These are phyloP conservation scores for Dendrobium officinale DNA, from an alignment of 106 monocot genomes.

Conservation along the genomic window DNA sequence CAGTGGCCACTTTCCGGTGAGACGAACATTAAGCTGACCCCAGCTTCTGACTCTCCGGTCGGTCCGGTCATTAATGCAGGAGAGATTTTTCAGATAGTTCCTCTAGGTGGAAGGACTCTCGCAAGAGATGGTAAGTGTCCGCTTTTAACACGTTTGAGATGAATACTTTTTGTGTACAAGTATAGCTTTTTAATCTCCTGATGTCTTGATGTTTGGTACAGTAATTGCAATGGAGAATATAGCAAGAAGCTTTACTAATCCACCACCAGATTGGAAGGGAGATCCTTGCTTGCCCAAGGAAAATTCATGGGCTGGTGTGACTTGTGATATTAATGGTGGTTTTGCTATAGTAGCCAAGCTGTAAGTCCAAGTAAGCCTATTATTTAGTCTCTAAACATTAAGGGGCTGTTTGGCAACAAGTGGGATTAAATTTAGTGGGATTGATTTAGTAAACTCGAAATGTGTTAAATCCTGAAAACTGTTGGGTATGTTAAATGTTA, in stretches of 20 bases:
- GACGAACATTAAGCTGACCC: conserved; percentile 50
- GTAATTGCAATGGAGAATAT: conserved; percentile 58
- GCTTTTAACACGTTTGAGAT: neutral
- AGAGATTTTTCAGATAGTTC: conserved; percentile 47
- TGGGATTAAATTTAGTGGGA: too few species aligned
- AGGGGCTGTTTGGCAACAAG: neutral
- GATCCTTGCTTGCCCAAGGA: conserved; percentile 49
- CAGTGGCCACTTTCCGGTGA: conserved; percentile 67
- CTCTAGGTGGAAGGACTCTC: conserved; percentile 29
- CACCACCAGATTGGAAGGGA: conserved; percentile 54
- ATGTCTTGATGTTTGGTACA: conserved; percentile 11
- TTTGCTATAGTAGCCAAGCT: conserved; percentile 21
- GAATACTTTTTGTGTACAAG: neutral
- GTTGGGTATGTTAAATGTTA: too few species aligned
- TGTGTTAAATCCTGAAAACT: too few species aligned
- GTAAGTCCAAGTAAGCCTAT: conserved; percentile 24
- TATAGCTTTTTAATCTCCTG: neutral
- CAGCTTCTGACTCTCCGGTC: conserved; percentile 47
- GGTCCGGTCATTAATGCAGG: conserved; percentile 84
- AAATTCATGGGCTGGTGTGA: conserved; percentile 56
- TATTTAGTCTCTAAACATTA: neutral
- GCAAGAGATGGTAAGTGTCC: conserved; percentile 50
- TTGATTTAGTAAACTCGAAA: too few species aligned
- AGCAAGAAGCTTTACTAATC: conserved; percentile 44
- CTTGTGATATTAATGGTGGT: conserved; percentile 17